These are phyloP conservation scores for Serendipita sp. DNA, from an alignment of 768 basidiomycete genomes.

Conservation along the genomic window DNA sequence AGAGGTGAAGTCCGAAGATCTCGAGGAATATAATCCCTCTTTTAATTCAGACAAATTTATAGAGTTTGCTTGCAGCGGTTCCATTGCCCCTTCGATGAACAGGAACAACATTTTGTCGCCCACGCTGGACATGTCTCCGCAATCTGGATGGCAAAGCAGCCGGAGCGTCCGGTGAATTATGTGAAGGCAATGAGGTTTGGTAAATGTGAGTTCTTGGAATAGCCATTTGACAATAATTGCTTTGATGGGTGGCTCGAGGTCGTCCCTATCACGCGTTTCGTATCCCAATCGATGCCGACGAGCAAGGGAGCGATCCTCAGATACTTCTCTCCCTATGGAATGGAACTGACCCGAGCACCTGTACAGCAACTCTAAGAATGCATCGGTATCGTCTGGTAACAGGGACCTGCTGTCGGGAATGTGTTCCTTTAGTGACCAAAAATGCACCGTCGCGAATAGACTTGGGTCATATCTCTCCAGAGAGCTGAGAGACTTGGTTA, in stretches of 20 bases:
- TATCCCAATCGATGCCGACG: slow-evolving; percentile 19
- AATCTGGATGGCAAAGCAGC: slow-evolving; percentile 24
- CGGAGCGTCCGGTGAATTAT: slow-evolving; percentile 12
- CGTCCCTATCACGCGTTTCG: neutral
- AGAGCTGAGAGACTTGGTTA: slow-evolving; percentile 49
- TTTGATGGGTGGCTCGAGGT: neutral
- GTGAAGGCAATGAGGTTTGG: neutral
- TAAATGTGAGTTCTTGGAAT: neutral
- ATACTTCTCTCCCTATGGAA: slow-evolving; percentile 40
- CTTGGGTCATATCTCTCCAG: slow-evolving; percentile 25
- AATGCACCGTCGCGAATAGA: slow-evolving; percentile 42
- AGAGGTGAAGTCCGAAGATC: slow-evolving; percentile 27
- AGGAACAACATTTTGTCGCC: neutral
- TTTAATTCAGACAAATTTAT: neutral
- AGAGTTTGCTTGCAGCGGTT: neutral
- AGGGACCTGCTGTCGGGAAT: slow-evolving; percentile 41
- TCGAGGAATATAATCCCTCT: neutral
- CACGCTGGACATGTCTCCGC: neutral
- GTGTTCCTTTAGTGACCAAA: slow-evolving; percentile 73
- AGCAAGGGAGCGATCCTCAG: slow-evolving; percentile 26
- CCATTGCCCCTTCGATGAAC: neutral
- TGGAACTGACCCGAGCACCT: slow-evolving; percentile 42
- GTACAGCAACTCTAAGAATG: slow-evolving; percentile 51
- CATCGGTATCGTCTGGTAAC: slow-evolving; percentile 51
- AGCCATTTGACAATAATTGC: slow-evolving; percentile 12